Base-by-base conservation (phyloP, 768 basidiomycete species). In the Agaricus subrufescens region DNA sequence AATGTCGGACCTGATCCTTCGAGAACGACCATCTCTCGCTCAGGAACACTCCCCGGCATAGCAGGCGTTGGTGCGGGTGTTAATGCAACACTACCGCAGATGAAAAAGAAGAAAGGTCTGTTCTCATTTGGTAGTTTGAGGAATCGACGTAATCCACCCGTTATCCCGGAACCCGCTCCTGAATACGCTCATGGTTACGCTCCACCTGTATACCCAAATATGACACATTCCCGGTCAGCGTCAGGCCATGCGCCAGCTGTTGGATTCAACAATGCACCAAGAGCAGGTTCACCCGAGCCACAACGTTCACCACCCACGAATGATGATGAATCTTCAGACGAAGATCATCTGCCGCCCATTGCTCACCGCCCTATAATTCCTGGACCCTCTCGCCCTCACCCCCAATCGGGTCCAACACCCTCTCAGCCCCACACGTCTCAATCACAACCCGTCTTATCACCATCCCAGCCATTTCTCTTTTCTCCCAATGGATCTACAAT, bases 401-500 rank as follows among this genome's bases (percentile, higher is more conserved):
- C 46, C 9, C 50, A 37, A 49, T 37, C 52, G 29, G 61, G 54
- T 25, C 61, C 60, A 6, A 55, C 58, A 52, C n/a, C 12, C 12
- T 15, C 12, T n/a, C 54, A 40, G 10, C 14, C 48, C 2, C 43
- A 34, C 10, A 29, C 31, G 8, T 23, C 29, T 12, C 50, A 46
- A 29, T 34, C 23, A 19, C 45, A 40, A 39, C 50, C 30, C 14
- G 39, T 14, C 15, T 40, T 7, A 14, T 50, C 43, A 11, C 26
- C 52, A 25, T 46, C 30, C 26, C 53, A 47, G 15, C 53, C 53
- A 11, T 54, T 49, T 25, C 29, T 50, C 7, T 14, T 50, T 14
- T 44, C 47, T 5, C 12, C 55, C 23, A 45, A 44, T n/a, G 47
- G 48, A 25, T 50, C 31, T 25, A 43, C 40, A 1, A 65, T 80